Evolutionary conservation across 805 yeast genomes (phyloP), one percentile per base, ranked within the genome.

Genomic region (Wickerhamomyces mucosus): DNA sequence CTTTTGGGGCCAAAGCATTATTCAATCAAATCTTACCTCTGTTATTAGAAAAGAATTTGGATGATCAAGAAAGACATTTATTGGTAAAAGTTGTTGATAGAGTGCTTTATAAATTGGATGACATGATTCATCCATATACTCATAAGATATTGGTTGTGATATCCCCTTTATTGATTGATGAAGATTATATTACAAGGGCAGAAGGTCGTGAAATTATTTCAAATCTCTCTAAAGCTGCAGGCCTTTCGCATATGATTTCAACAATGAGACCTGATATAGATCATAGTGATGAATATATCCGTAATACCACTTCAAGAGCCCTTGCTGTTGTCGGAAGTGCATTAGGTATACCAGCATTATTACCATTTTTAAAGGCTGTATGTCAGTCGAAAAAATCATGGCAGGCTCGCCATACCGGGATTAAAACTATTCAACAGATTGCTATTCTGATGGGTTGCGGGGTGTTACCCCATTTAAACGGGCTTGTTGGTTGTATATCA

Each of bases 321-420:
- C 64, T 88, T 51, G 96, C 96, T 0, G 80, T 85, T 5, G 85
- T 81, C 3, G 86, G 94, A 0, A 71, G 74, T 28, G 72, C 95
- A 0, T 52, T 88, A 22, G 96, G 96, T 1, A 60, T 85, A 7
- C 75, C 69, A 2, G 57, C 71, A 6, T 52, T 84, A 28, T 47
- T 92, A 10, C 96, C 96, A 1, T 89, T 89, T 50, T 51, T 89
- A 22, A 72, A 67, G 39, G 94, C 95, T 1, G 88, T 82, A 5
- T 75, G 89, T 38, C 66, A 68, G 38, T 77, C 94, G 3, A 75
- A 73, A 44, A 78, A 79, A 48, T 71, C 78, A 32, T 78, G 92
- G 89, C 70, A 70, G 40, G 84, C 94, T 1, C 69, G 94, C 26
- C 89, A 81, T 41, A 82, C 95, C 0, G 96, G 95, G 37, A 66